Conservation (phyloP, 441 rosid genomes). For the Populus hybrid region DNA sequence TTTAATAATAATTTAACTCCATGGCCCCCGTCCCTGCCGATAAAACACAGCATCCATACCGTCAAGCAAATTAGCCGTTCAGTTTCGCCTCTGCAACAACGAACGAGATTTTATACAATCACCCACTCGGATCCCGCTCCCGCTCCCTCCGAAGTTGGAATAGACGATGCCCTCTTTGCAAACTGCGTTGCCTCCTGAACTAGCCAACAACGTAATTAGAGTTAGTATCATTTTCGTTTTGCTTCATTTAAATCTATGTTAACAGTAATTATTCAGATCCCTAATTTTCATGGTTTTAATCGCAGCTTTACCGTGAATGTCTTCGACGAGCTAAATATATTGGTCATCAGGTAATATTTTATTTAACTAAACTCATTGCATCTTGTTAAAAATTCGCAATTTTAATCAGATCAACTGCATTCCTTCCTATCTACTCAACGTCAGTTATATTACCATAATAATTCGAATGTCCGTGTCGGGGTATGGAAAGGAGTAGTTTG, state of each 20-base stretch:
- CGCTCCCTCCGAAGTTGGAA: neutral
- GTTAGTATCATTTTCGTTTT: conserved; percentile 37
- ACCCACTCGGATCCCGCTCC: neutral
- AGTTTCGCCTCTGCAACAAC: neutral
- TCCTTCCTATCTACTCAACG: neutral
- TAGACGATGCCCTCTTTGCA: conserved; percentile 70
- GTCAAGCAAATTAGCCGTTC: neutral
- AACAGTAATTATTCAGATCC: neutral
- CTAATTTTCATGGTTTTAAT: neutral
- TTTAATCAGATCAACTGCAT: neutral
- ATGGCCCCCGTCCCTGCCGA: neutral
- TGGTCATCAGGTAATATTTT: conserved; percentile 59
- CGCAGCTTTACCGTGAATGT: conserved; percentile 92
- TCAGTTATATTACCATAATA: neutral
- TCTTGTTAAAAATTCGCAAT: neutral
- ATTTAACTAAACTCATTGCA: neutral
- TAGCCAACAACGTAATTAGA: conserved; percentile 82
- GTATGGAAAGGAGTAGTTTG: too few relatives aligned
- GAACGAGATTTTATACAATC: neutral
- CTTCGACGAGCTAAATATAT: conserved; percentile 89
- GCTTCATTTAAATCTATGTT: neutral
- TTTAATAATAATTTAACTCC: too few relatives aligned
- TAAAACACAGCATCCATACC: too few relatives aligned
- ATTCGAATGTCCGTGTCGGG: neutral
- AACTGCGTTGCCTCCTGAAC: conserved; percentile 86